Conservation (phyloP, 1,284 basidiomycete species). For the Puccinia sorghi region DNA sequence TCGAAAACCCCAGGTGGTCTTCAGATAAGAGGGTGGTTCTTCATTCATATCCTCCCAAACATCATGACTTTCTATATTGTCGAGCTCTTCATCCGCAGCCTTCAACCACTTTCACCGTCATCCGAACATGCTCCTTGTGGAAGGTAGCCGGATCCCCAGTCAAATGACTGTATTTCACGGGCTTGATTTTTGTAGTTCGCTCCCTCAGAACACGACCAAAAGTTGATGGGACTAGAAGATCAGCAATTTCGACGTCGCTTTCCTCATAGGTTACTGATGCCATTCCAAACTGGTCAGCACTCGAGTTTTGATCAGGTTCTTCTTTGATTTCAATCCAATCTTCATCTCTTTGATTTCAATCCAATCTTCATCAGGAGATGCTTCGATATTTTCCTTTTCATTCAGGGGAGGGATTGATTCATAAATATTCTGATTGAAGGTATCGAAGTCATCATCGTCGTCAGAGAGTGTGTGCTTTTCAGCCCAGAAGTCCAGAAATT, state of each 20-base stretch:
- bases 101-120: neutral
- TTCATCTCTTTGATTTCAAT: too few species aligned
- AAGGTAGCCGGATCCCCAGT: neutral
- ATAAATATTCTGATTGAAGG: too few species aligned
- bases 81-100: neutral
- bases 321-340: too few species aligned
- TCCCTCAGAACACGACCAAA: neutral
- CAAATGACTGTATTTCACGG: neutral
- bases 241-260: neutral
- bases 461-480: neutral
- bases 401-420: neutral
- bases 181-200: neutral
- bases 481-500: neutral
- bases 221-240: neutral
- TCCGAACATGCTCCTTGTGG: neutral
- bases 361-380: neutral
- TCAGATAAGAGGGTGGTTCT: conserved; percentile 51
- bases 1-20: conserved; percentile 59
- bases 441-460: neutral
- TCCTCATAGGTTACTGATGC: too few species aligned
- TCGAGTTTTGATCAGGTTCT: too few species aligned
- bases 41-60: neutral
- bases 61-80: neutral
- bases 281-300: too few species aligned
- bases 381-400: neutral